Conservation (phyloP, 345 rosid genomes). For the Mallotus nudiflorus region DNA sequence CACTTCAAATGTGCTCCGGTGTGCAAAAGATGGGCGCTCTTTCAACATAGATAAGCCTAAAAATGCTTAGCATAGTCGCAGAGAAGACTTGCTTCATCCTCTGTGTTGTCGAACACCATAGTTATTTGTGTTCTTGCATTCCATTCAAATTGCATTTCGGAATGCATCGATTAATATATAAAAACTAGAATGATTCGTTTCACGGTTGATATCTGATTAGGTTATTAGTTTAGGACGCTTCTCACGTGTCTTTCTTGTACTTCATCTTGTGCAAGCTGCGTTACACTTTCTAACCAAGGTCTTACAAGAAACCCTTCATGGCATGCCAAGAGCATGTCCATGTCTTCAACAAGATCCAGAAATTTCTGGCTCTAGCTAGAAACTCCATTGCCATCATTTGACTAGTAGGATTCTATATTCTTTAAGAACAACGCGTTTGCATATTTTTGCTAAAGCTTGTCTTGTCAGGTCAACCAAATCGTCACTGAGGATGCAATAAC, state of each 20-base stretch:
- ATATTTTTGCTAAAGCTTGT: slow-evolving; percentile 65
- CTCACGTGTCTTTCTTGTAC: slow-evolving; percentile 56
- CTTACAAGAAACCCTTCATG: slow-evolving; percentile 68
- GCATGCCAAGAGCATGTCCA: slow-evolving; percentile 56
- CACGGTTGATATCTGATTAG: neutral
- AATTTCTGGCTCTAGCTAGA: slow-evolving; percentile 39
- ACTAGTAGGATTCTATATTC: slow-evolving; percentile 46
- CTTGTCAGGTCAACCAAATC: slow-evolving; percentile 69
- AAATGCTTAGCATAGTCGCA: slow-evolving; percentile 55
- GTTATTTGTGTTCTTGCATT: slow-evolving; percentile 78
- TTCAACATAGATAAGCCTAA: too few relatives aligned
- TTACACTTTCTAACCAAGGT: slow-evolving; percentile 76
- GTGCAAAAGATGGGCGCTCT: too few relatives aligned
- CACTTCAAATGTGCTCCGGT: too few relatives aligned
- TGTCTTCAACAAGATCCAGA: slow-evolving; percentile 57
- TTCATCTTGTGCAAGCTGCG: slow-evolving; percentile 47
- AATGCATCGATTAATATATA: neutral
- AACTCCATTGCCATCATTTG: slow-evolving; percentile 40
- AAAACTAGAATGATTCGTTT: neutral
- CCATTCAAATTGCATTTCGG: slow-evolving; percentile 59
- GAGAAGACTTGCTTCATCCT: slow-evolving; percentile 66
- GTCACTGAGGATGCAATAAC: slow-evolving; percentile 39
- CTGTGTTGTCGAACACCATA: slow-evolving; percentile 74
- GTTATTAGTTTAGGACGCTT: neutral
- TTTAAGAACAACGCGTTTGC: slow-evolving; percentile 59